These are phyloP conservation scores for Sclerotinia subarctica DNA, from an alignment of 2,329 filamentous ascomycete species.

Conservation along the genomic window DNA sequence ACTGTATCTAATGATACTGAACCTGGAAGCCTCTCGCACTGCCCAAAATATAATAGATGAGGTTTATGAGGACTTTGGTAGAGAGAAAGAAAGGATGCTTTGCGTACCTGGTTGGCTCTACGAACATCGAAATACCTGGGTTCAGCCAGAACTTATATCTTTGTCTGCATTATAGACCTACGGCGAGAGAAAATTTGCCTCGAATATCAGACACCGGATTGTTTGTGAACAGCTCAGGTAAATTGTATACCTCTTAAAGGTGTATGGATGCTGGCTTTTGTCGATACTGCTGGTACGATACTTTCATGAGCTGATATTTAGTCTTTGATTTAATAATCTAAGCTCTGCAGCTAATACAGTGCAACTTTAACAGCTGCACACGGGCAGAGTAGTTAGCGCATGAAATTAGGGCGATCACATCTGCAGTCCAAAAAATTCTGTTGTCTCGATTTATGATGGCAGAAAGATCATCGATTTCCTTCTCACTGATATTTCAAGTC, in stretches of 20 bases:
- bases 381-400: background rate
- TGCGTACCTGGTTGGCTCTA: background rate
- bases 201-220: no score
- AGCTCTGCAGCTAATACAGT: fast-evolving
- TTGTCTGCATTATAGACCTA: background rate
- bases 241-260: background rate
- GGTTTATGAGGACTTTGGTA: background rate
- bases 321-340: background rate
- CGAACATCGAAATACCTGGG: background rate
- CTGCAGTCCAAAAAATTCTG: fast-evolving
- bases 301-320: background rate
- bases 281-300: background rate
- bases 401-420: background rate
- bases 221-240: fast-evolving
- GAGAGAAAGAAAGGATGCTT: no score
- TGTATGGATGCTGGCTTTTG: background rate
- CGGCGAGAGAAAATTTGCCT: no score
- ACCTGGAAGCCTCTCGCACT: fast-evolving
- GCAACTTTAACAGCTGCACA: background rate
- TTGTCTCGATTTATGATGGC: background rate
- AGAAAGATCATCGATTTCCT: background rate
- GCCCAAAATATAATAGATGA: background rate
- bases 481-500: background rate
- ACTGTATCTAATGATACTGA: background rate
- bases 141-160: background rate